A percentile compares a stretch with the other conserved stretches of the same genome.
phyloP scores from a whole-genome alignment of 176 grass and related monocot genomes.

The Carex parvula region DNA sequence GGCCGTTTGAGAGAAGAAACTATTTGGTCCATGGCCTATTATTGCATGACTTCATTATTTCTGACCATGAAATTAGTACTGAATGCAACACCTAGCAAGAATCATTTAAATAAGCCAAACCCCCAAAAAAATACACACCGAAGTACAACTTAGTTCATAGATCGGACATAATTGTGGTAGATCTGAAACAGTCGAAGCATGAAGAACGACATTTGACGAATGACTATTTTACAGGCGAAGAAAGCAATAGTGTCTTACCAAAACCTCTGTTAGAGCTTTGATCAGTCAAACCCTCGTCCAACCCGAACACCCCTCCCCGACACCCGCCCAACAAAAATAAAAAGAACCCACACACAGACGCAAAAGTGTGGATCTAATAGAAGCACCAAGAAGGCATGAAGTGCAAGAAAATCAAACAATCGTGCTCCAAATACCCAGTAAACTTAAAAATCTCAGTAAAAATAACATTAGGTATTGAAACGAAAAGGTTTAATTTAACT shows the following conservation, averaged over 20 bases:
- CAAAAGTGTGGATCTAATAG: background rate
- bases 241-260: background rate
- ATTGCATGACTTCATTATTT: constrained; percentile 5
- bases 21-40: background rate
- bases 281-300: background rate
- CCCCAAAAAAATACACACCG: background rate
- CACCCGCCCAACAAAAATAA: background rate
- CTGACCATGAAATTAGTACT: background rate
- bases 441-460: background rate
- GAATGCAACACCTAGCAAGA: background rate
- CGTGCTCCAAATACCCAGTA: background rate
- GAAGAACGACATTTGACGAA: background rate
- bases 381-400: background rate
- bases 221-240: background rate
- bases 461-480: background rate
- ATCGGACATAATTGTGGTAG: constrained; percentile 20
- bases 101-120: background rate
- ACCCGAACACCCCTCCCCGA: background rate
- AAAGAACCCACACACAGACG: background rate
- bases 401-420: background rate
- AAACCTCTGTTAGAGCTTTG: background rate
- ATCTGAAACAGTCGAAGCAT: constrained; percentile 11
- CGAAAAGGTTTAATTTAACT: background rate
- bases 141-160: background rate
- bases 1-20: background rate